Base-by-base conservation (phyloP, 2,329 filamentous ascomycete species). In the Hypoxylon sp. region DNA sequence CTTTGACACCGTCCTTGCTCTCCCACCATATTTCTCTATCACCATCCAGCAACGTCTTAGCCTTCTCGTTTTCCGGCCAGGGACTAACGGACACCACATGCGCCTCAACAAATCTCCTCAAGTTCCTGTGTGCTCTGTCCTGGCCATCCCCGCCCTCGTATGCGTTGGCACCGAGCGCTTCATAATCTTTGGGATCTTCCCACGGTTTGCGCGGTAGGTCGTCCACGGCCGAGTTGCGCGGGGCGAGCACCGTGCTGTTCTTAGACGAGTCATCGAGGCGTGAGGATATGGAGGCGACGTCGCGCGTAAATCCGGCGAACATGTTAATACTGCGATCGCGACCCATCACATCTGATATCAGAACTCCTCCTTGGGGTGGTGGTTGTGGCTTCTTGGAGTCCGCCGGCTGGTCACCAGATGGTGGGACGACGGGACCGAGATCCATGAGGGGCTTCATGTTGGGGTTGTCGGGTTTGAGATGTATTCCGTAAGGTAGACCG, bases 241-340 rank as follows among this genome's bases (percentile, higher is more conserved):
- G 94, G 4, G 92, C 93, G 2, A 97, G 83, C 16, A 97, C 85
- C 2, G 91, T 97, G 11, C 89, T 89, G 68, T 93, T 92, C 50
- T 80, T 72, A 1, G 74, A 67, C 0, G 78, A 71, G 67, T 90
- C 81, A 62, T 88, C 82, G 9, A 97, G 81, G 1, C 89, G 88
- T 15, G 76, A 73, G 7, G 84, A 81, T 13, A 92, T 79, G n/a
- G 79, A 73, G 35, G 86, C 81, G 63, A 92, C 84, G 66, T 93
- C 87, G 51, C 91, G 84, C 4, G 88, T 87, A 65, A 96, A 84
- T 30, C 86, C 85, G 20, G 90, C 88, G 72, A 97, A 97, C 61
- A 92, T 86, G 58, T 90, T 91, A 67, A 96, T 89, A 54, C 79
- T 82, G 62, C 89, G 86, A 46, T 90, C 86, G 60, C 86, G 86